Evolutionary conservation across 1,139 yeast species (phyloP), one percentile per base, ranked within the genome.

Genomic region (Hansenula sp.): DNA sequence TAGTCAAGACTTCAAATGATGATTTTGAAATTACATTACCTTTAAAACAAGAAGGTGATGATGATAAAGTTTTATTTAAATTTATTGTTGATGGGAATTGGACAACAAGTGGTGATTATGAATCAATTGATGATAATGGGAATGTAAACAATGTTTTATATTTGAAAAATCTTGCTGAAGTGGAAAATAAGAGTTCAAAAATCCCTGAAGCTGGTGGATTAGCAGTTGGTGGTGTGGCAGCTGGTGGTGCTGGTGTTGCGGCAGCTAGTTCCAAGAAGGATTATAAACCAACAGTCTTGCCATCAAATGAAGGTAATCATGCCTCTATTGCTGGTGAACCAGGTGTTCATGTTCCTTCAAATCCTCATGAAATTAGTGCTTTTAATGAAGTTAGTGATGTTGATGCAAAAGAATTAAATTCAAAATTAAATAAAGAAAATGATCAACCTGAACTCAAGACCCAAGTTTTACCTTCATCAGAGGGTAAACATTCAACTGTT

Each of bases 61-160:
- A 61, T 19, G 75, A 68, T 25, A 72, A 66, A 49, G 53, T 79
- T 20, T 62, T 69, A 40, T 84, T 81, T 68, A 84, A 85, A 65
- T 85, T 78, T 57, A 75, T 85, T 42, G 86, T 84, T 37, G 90
- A 85, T 56, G 90, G 83, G 29, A 74, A 75, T 31, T 85, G 94
- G 94, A 54, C 58, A 28, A 69, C 75, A 18, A 73, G 76, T 41
- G 57, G 65, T 4, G 56, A 63, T 14, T 79, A 73, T 52, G 67
- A 67, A 44, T 60, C 68, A 32, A 65, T 66, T 19, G 81, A 73
- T 47, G 76, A 64, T 9, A 55, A 63, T 26, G 90, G 88, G 12
- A 79, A 71, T 52, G 72, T 70, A 37, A 84, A 84, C 67, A 85
- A 85, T 56, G 72, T 68, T 32, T 60, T 83, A 46, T 69, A 64